Percentiles rank a stretch among this genome's conserved stretches.
Conservation (phyloP, 192 early-diverging fungal genomes). For the Mortierella claussenii region DNA sequence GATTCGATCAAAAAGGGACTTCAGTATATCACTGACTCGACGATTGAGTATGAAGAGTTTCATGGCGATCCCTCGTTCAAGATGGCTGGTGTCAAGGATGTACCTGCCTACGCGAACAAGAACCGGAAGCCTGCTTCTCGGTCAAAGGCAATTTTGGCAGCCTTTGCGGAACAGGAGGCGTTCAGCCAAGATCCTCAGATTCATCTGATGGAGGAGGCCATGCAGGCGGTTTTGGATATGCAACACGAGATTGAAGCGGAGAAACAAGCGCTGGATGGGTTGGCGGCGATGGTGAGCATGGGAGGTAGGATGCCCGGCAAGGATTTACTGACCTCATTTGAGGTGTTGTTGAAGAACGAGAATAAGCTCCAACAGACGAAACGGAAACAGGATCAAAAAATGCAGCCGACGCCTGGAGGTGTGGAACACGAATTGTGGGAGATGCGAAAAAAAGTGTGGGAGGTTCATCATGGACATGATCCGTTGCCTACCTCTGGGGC, state of each 20-base stretch:
- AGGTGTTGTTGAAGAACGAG: slow-evolving; percentile 16
- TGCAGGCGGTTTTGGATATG: slow-evolving; percentile 10
- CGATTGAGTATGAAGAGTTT: slow-evolving; percentile 44
- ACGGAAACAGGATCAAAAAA: slow-evolving; percentile 22
- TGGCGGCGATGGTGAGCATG: slow-evolving; percentile 1
- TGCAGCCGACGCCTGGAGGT: slow-evolving; percentile 7
- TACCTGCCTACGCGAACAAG: neutral
- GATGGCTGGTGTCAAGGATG: slow-evolving; percentile 18
- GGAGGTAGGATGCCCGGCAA: slow-evolving; percentile 11
- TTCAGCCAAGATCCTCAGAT: slow-evolving; percentile 37
- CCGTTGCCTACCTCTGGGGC: slow-evolving; percentile 18
- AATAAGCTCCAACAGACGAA: slow-evolving; percentile 20
- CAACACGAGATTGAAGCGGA: slow-evolving; percentile 29
- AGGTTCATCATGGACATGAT: slow-evolving; percentile 29
- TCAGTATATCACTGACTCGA: slow-evolving; percentile 27
- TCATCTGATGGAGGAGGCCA: slow-evolving; percentile 38
- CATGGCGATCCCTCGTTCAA: slow-evolving; percentile 14
- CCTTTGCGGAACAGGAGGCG: slow-evolving; percentile 23
- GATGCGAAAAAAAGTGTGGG: slow-evolving; percentile 42
- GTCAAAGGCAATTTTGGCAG: slow-evolving; percentile 21
- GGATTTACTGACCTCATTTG: slow-evolving; percentile 12
- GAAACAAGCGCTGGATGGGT: slow-evolving; percentile 20
- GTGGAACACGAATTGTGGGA: slow-evolving; percentile 25
- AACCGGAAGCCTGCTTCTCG: slow-evolving; percentile 3
- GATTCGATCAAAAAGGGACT: slow-evolving; percentile 30